Evolutionary conservation across 1,284 basidiomycete species (phyloP), one percentile per base, ranked within the genome.

Genomic region (Athelia psychrophila): DNA sequence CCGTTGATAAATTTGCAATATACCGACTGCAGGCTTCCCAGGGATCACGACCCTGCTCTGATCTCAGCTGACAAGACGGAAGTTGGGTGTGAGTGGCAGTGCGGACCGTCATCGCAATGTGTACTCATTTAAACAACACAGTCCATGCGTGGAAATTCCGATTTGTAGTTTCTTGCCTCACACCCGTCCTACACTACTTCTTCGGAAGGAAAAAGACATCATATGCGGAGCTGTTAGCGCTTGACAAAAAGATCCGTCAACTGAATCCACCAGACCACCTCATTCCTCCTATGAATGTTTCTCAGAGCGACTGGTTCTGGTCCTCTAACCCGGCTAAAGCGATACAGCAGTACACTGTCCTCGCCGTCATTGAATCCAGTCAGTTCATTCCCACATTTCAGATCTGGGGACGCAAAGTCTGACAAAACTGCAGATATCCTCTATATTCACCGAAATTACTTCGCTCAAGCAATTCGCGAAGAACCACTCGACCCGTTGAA

Each of bases 371-470:
- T 52, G 79, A 80, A 63, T 68, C 72, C 1, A 78, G 79, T 79
- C 58, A 57, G 75, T 66, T 30, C 13, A 30, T 30, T 13, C 42
- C n/a, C n/a, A n/a, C n/a, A n/a, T n/a, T n/a, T n/a, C n/a, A n/a
- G n/a, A n/a, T n/a, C n/a, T n/a, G n/a, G n/a, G n/a, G n/a, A n/a
- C n/a, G n/a, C n/a, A n/a, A n/a, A n/a, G n/a, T 40, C 16, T n/a
- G 32, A 20, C 48, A 13, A 24, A 48, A 44, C 24, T 33, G n/a
- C 47, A 81, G 79, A 75, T 57, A 61, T 81, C 12, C 60, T 82
- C 16, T 79, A 77, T 56, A 71, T 81, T 20, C 80, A 82, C 55
- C 69, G 78, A 48, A 74, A 71, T 51, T 81, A 76, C 57, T 78
- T 80, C 55, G 72, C 71, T 9, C 72, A 75, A 54, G 80, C 78